Percentiles rank a stretch among this genome's conserved stretches.
Conservation (phyloP, 306 rosid genomes). For the Cicer arietinum region DNA sequence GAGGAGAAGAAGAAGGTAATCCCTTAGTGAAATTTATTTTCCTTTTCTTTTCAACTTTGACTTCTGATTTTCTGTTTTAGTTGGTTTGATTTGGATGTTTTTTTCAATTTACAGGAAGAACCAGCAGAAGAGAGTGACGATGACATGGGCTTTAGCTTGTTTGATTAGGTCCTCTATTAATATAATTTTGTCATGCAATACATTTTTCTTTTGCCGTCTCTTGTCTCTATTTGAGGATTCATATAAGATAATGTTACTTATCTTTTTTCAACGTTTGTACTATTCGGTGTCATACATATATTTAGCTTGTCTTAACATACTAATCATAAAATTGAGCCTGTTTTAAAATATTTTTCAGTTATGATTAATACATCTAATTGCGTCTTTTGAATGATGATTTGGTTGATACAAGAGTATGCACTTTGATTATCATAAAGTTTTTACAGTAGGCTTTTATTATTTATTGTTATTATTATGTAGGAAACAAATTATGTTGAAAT, state of each 20-base stretch:
- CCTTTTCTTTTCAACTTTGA: not conserved
- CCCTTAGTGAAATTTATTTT: not conserved
- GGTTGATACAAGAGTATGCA: no score
- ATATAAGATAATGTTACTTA: not conserved
- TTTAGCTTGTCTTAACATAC: not conserved
- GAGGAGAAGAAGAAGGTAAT: constrained; percentile 83
- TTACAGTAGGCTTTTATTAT: no score
- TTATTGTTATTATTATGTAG: no score
- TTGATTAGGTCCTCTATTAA: constrained; percentile 56
- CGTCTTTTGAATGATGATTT: no score
- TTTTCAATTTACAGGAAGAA: constrained; percentile 60
- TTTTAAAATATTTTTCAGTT: no score
- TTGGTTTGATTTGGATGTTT: constrained; percentile 28
- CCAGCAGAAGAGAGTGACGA: constrained; percentile 79
- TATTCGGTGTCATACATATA: not conserved
- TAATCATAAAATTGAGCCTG: no score
- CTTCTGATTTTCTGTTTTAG: not conserved
- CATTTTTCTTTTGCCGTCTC: constrained; percentile 15
- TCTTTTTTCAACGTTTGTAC: not conserved
- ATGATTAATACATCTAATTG: no score
- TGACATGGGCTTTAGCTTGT: constrained; percentile 76
- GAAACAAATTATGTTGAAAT: no score
- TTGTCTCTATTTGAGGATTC: constrained; percentile 24
- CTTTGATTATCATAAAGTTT: no score
- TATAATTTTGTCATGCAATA: constrained; percentile 25